Evolutionary conservation across 2,329 filamentous ascomycete species (phyloP).

Genomic region (Fusarium tjaetaba): DNA sequence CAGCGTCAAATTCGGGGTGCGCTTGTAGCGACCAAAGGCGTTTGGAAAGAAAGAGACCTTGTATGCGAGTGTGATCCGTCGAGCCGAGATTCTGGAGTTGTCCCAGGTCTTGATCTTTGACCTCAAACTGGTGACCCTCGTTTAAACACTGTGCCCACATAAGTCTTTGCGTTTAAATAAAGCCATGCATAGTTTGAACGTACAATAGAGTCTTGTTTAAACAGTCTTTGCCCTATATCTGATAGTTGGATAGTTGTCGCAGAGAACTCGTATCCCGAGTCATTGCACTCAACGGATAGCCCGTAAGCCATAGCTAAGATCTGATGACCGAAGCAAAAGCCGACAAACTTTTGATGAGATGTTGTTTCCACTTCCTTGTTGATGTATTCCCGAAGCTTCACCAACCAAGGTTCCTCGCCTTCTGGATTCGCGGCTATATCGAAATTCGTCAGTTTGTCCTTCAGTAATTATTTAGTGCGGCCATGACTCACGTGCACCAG

Average conservation of each 20-base stretch:
- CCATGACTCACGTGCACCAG: not conserved
- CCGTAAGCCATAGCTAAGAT: not conserved
- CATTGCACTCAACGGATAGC: not conserved
- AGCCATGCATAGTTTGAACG: rapidly evolving
- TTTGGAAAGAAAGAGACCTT: not conserved
- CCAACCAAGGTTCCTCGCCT: not conserved
- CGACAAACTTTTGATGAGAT: not conserved
- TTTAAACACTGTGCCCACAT: not conserved
- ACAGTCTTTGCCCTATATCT: not conserved
- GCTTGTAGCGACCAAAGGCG: not conserved
- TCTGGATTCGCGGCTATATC: not conserved
- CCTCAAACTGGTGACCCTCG: not conserved
- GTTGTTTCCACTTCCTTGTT: not conserved
- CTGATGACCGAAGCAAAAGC: not conserved
- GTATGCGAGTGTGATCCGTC: not conserved
- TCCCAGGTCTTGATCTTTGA: not conserved
- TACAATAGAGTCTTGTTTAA: not conserved
- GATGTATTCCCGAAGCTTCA: not conserved
- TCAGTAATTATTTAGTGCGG: not conserved
- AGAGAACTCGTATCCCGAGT: not conserved
- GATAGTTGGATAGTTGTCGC: not conserved
- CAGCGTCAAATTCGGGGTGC: not conserved
- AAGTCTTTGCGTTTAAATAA: not conserved
- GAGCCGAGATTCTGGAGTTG: not conserved
- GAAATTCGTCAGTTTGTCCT: not conserved